These are phyloP conservation scores for Boletus reticuloceps DNA, from an alignment of 768 basidiomycete genomes.

Conservation along the genomic window DNA sequence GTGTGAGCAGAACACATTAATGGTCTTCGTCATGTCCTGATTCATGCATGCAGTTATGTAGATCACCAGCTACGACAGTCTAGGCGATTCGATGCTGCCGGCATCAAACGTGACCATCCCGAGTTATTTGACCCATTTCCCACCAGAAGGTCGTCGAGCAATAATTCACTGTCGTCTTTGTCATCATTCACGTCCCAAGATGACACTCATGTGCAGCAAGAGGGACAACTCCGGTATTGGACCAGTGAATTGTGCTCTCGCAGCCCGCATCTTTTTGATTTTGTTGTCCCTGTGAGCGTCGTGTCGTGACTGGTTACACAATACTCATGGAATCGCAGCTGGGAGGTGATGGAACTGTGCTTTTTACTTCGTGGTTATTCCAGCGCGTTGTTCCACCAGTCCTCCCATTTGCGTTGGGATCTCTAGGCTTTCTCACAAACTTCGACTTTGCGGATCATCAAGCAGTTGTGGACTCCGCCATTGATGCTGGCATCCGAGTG, in stretches of 20 bases:
- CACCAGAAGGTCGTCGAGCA: slow-evolving; percentile 70
- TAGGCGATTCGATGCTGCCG: slow-evolving; percentile 90
- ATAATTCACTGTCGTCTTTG: slow-evolving; percentile 56
- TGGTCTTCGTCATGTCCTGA: slow-evolving; percentile 12
- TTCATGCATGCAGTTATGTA: slow-evolving; percentile 65
- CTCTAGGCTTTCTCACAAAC: slow-evolving; percentile 95
- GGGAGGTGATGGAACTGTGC: slow-evolving; percentile 96
- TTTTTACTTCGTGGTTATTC: slow-evolving; percentile 99
- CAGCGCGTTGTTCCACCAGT: slow-evolving; percentile 99
- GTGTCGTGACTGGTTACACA: not conserved
- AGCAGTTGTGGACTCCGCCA: slow-evolving; percentile 79
- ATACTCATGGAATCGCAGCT: slow-evolving; percentile 50
- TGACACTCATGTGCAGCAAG: slow-evolving; percentile 42
- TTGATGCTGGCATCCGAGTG: slow-evolving; percentile 93
- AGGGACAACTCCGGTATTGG: slow-evolving; percentile 97
- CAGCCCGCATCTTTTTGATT: slow-evolving; percentile 92
- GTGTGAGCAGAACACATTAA: slow-evolving; percentile 54
- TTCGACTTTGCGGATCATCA: slow-evolving; percentile 90
- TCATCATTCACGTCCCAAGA: slow-evolving; percentile 45
- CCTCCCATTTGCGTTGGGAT: slow-evolving; percentile 94
- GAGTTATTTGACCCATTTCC: slow-evolving; percentile 82
- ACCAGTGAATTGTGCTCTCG: slow-evolving; percentile 93
- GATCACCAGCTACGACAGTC: slow-evolving; percentile 88
- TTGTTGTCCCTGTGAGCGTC: slow-evolving; percentile 87
- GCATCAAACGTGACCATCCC: slow-evolving; percentile 83